Evolutionary conservation across 2,329 filamentous ascomycete genomes (phyloP), one percentile per base, ranked within the genome.

Genomic region (Cryphonectria nitschkei): DNA sequence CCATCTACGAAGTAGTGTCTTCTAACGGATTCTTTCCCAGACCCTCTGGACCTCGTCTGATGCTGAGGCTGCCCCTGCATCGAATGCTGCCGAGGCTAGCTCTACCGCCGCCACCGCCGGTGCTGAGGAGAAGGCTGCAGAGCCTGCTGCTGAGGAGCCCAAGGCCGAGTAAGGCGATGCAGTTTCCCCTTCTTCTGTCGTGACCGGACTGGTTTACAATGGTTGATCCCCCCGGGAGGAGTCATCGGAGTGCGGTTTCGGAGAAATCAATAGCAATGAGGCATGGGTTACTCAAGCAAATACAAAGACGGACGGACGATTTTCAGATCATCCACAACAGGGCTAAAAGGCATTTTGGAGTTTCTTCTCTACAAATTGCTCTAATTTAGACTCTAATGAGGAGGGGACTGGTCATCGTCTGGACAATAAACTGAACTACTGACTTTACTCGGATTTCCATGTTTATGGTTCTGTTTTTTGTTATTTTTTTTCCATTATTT

Each of bases 41-140:
- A 98, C 96, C 76, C 94, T 98, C 84, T 98, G 96, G 96, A 98
- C 96, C 80, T 98, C 95, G 73, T 98, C 95, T 77, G 96, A 98
- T 90, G 93, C 95, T 75, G 96, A 98, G 88, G 89, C 93, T 77
- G 84, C 92, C 79, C 71, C 71, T 34, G 86, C 88, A 74, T 83
- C 82, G 72, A 81, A 76, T 67, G 66, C 71, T 39, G 43, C 69
- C 62, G 75, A 83, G 74, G 82, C 82, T 73, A 84, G 88, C 77
- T 81, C 84, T 72, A 83, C 89, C 72, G 84, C 89, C 72, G 84
- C 68, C 50, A 22, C 69, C 56, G 56, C 87, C 74, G 80, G 86
- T 72, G 1, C 43, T 34, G 89, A 90, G 78, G 84, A 86, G 77
- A 84, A 90, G 74, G 81, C 90, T 72, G 84, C 84, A 74, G 83